phyloP scores from a whole-genome alignment of 1,284 basidiomycete species.

The Exobasidium rhododendri region DNA sequence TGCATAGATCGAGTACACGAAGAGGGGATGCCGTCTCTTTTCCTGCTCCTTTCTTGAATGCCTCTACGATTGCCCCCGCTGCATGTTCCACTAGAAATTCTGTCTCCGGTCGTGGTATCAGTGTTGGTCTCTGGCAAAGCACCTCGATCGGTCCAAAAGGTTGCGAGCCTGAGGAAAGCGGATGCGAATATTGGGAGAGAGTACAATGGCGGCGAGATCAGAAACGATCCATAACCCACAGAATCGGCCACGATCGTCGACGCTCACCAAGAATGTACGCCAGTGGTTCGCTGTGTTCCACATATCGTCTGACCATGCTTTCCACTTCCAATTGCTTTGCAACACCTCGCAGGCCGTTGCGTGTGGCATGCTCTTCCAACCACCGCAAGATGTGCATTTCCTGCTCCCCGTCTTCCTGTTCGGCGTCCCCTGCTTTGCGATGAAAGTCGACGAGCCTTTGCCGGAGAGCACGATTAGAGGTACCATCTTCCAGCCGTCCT shows the following conservation, averaged over 20 bases:
- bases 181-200: neutral
- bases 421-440: neutral
- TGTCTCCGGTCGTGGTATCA: constrained; percentile 20
- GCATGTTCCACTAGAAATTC: constrained; percentile 11
- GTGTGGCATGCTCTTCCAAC: neutral
- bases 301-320: neutral
- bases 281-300: constrained; percentile 3
- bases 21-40: neutral
- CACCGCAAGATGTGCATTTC: neutral
- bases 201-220: neutral
- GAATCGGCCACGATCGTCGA: neutral
- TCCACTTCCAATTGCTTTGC: neutral
- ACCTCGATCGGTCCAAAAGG: constrained; percentile 6
- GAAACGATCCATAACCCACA: no score
- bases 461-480: no score
- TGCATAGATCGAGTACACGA: constrained; percentile 17
- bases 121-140: constrained; percentile 1
- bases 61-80: neutral
- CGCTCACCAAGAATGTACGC: constrained; percentile 7
- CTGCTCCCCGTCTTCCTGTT: neutral
- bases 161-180: neutral
- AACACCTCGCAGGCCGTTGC: no score
- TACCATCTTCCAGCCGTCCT: no score
- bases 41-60: neutral
- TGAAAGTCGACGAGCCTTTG: constrained; percentile 4